Conservation (phyloP, 352 stramenopile genomes). For the Phytophthora ramorum region DNA sequence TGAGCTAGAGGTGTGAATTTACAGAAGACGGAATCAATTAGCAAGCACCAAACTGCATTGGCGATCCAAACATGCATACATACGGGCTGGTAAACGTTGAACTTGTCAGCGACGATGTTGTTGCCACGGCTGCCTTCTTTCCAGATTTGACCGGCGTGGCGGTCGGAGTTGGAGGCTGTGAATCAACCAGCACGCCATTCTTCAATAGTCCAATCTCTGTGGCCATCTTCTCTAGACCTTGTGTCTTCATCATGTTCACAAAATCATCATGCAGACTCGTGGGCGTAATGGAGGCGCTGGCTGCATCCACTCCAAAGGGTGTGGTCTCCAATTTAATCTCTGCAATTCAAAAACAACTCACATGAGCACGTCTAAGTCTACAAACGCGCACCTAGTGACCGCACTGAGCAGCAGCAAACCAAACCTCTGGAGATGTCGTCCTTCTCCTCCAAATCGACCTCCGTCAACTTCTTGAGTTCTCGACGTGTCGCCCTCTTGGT, state of each 20-base stretch:
- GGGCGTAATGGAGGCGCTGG: constrained; percentile 49
- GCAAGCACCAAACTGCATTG: not conserved
- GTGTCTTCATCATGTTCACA: constrained; percentile 87
- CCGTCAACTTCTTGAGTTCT: constrained; percentile 82
- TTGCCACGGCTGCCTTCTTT: constrained; percentile 22
- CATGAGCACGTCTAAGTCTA: not conserved
- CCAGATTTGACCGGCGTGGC: constrained; percentile 18
- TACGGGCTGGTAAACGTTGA: constrained; percentile 72
- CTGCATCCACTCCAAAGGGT: constrained; percentile 52
- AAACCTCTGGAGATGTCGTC: constrained; percentile 51
- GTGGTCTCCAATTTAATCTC: constrained; percentile 31
- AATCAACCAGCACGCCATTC: constrained; percentile 70
- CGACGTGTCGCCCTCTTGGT: constrained; percentile 71
- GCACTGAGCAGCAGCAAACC: not conserved
- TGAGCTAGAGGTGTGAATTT: constrained; percentile 31
- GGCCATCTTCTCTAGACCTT: constrained; percentile 86
- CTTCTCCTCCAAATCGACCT: constrained; percentile 82
- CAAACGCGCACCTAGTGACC: not conserved
- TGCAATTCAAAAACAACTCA: not conserved
- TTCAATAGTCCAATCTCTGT: constrained; percentile 81
- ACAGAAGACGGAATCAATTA: constrained; percentile 12
- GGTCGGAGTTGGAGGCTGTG: constrained; percentile 40
- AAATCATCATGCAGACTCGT: constrained; percentile 89
- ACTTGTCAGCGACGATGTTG: constrained; percentile 32
- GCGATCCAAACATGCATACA: constrained; percentile 16